Evolutionary conservation across 306 rosid genomes (phyloP).

Genomic region (Morella rubra): DNA sequence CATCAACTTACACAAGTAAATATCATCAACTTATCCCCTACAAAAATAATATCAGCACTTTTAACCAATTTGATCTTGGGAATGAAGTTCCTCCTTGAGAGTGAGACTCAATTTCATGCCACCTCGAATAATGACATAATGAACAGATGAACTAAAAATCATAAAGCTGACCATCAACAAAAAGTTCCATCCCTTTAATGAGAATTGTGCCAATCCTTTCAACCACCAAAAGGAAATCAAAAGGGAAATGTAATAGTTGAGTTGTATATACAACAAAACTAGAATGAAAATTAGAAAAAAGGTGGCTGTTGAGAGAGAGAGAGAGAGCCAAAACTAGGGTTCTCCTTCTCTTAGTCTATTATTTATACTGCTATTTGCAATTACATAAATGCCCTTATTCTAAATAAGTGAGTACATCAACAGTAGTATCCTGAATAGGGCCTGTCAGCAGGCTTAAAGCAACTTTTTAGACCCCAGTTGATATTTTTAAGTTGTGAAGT

Average conservation of each 20-base stretch:
- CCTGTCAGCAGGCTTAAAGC: no score
- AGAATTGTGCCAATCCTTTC: not conserved
- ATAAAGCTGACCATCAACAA: not conserved
- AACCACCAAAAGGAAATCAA: not conserved
- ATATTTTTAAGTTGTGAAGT: no score
- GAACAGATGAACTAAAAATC: not conserved
- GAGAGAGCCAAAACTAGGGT: no score
- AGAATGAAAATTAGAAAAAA: no score
- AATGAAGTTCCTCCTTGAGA: conserved; percentile 5
- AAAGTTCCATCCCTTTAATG: not conserved
- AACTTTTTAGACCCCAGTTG: no score
- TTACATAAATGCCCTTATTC: no score
- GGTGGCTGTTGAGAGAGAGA: no score
- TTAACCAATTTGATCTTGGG: not conserved
- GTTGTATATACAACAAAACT: no score
- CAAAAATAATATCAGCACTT: not conserved
- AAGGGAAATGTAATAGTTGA: not conserved
- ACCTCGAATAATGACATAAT: not conserved
- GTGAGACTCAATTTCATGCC: conserved; percentile 1
- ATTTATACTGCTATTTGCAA: no score
- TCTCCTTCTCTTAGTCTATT: no score
- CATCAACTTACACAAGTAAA: not conserved
- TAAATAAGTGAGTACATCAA: no score
- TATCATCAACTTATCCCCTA: not conserved
- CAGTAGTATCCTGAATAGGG: no score